phyloP scores from a whole-genome alignment of 768 basidiomycete species.

The Podaxis rugospora region DNA sequence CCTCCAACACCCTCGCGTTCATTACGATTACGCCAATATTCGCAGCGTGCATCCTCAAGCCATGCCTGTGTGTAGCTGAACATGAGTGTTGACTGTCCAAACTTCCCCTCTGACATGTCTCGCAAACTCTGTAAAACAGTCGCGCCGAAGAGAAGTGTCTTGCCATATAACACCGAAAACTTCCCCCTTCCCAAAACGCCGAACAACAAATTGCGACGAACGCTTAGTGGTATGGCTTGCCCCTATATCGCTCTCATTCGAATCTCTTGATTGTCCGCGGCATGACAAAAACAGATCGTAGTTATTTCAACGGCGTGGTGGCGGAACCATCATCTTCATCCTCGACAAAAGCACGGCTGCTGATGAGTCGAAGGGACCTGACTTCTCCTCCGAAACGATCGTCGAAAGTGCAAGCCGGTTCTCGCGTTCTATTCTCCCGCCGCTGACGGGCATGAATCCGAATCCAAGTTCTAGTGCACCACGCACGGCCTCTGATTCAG shows the following conservation, averaged over 20 bases:
- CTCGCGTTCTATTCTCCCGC: background rate
- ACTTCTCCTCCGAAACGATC: constrained; percentile 1
- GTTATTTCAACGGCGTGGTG: background rate
- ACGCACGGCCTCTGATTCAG: background rate
- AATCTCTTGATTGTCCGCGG: background rate
- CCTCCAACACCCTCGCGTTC: background rate
- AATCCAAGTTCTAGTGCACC: background rate
- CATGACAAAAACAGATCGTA: background rate
- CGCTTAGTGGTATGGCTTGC: constrained; percentile 1
- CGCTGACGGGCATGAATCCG: background rate
- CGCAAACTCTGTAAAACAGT: background rate
- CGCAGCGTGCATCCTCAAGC: background rate
- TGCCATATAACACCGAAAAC: background rate
- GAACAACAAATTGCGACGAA: constrained; percentile 3
- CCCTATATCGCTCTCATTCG: background rate
- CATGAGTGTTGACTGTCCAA: background rate
- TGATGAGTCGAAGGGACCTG: background rate
- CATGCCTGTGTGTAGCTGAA: background rate
- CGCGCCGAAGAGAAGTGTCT: constrained; percentile 5
- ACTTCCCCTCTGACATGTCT: background rate
- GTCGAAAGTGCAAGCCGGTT: background rate
- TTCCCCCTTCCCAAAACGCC: background rate
- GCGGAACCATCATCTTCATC: background rate
- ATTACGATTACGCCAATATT: constrained; percentile 6
- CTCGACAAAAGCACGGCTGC: background rate